Percentiles rank a stretch among this genome's conserved stretches.
Evolutionary conservation across 495 filamentous ascomycete genomes (phyloP).

Genomic region (Bacidia gigantensis): DNA sequence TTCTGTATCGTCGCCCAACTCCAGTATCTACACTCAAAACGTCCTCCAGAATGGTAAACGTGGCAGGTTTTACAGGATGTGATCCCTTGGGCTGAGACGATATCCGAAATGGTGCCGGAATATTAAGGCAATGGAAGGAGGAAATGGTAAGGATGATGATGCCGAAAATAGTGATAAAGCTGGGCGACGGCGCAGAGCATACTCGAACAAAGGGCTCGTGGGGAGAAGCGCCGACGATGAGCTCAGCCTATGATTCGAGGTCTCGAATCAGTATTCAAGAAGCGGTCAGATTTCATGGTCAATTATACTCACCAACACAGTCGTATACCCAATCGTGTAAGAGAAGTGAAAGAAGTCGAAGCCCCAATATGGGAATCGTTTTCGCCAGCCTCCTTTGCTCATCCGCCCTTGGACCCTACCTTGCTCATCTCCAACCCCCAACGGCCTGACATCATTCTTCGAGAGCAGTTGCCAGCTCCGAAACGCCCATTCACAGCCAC

Average conservation of each 20-base stretch:
- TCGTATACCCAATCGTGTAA: slow-evolving; percentile 37
- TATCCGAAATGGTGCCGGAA: slow-evolving; percentile 52
- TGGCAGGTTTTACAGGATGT: slow-evolving; percentile 45
- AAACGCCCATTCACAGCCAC: slow-evolving; percentile 44
- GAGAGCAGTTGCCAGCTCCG: slow-evolving; percentile 25
- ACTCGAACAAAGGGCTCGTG: slow-evolving; percentile 36
- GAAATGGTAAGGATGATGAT: slow-evolving; percentile 39
- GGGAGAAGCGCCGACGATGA: slow-evolving; percentile 33
- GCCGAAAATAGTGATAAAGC: slow-evolving; percentile 46
- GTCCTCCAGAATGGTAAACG: slow-evolving; percentile 70
- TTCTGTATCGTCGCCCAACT: slow-evolving; percentile 53
- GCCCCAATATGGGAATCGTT: slow-evolving; percentile 17
- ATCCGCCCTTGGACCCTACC: background rate
- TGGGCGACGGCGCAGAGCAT: slow-evolving; percentile 46
- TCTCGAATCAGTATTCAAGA: background rate
- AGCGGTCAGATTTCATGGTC: background rate
- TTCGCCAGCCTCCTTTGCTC: background rate
- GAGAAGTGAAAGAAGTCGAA: slow-evolving; percentile 53
- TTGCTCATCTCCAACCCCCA: slow-evolving; percentile 2
- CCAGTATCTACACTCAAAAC: slow-evolving; percentile 66
- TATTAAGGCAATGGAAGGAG: slow-evolving; percentile 28
- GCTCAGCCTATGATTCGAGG: slow-evolving; percentile 29
- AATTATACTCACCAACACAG: slow-evolving; percentile 24
- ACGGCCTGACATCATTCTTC: slow-evolving; percentile 8
- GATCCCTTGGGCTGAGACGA: slow-evolving; percentile 58